Evolutionary conservation across 257 asterid species (phyloP).

Genomic region (Solanum etuberosum): DNA sequence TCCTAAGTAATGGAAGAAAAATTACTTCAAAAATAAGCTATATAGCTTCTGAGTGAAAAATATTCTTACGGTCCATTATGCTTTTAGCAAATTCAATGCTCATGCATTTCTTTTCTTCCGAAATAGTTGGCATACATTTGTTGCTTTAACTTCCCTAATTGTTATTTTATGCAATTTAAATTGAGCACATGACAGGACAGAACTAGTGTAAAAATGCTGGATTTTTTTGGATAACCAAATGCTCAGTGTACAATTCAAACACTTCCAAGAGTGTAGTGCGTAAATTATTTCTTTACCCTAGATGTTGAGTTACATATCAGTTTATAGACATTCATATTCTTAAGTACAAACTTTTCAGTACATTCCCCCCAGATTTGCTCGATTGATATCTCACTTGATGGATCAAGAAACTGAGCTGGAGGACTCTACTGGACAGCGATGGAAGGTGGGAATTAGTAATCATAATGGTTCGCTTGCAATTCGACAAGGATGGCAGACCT

Average conservation of each 20-base stretch:
- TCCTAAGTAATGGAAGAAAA: not conserved
- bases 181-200: not conserved
- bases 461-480: slow-evolving; percentile 27
- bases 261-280: not conserved
- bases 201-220: not conserved
- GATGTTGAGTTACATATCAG: not conserved
- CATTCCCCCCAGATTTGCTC: slow-evolving; percentile 44
- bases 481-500: slow-evolving; percentile 42
- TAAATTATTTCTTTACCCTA: not conserved
- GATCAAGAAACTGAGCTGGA: slow-evolving; percentile 29
- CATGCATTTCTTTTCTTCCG: not conserved
- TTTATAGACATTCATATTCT: not conserved
- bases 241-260: not conserved
- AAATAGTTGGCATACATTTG: not conserved
- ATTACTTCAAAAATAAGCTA: not conserved
- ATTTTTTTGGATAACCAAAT: not conserved
- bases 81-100: not conserved
- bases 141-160: not conserved
- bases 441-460: slow-evolving; percentile 25
- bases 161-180: not conserved
- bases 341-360: slow-evolving; percentile 29
- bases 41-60: not conserved
- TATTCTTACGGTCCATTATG: not conserved
- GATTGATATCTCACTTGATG: slow-evolving; percentile 12
- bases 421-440: slow-evolving; percentile 34